Conservation (phyloP, 257 asterid species). For the Striga asiatica region DNA sequence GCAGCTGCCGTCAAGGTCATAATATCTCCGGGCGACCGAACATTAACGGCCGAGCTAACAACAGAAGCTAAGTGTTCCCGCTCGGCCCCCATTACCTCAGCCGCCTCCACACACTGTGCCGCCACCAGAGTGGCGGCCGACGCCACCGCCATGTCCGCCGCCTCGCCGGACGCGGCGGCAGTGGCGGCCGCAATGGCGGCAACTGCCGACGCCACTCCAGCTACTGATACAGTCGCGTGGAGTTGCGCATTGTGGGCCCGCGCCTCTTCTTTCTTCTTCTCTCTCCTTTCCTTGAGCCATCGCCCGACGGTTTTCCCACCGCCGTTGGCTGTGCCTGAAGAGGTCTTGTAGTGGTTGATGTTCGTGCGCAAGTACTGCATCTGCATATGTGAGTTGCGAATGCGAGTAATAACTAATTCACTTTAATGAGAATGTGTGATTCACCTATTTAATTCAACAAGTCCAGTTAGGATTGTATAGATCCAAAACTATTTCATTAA, state of each 20-base stretch:
- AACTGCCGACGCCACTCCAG: conserved; percentile 88
- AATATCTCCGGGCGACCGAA: conserved; percentile 82
- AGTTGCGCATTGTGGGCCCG: conserved; percentile 89
- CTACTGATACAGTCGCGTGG: conserved; percentile 88
- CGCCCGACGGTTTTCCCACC: conserved; percentile 88
- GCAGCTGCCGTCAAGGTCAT: conserved; percentile 97
- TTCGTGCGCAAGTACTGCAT: conserved; percentile 40
- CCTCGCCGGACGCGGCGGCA: conserved; percentile 58
- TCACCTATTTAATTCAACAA: too few species aligned
- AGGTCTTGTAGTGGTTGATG: conserved; percentile 43
- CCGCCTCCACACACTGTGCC: conserved; percentile 95
- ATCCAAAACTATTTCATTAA: too few species aligned
- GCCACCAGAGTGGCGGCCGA: conserved; percentile 96
- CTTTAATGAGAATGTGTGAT: too few species aligned
- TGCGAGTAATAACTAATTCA: too few species aligned
- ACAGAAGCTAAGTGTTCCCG: conserved; percentile 77
- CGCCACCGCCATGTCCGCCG: conserved; percentile 92
- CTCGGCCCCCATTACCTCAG: conserved; percentile 95
- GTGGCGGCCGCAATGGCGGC: conserved; percentile 98
- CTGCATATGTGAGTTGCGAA: not conserved
- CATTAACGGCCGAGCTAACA: conserved; percentile 92
- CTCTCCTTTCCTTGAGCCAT: conserved; percentile 93
- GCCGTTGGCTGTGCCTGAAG: conserved; percentile 28
- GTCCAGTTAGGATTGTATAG: too few species aligned
- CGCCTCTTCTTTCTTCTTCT: conserved; percentile 90